Evolutionary conservation across 805 yeast species (phyloP).

Genomic region (Ogataea ramenticola): DNA sequence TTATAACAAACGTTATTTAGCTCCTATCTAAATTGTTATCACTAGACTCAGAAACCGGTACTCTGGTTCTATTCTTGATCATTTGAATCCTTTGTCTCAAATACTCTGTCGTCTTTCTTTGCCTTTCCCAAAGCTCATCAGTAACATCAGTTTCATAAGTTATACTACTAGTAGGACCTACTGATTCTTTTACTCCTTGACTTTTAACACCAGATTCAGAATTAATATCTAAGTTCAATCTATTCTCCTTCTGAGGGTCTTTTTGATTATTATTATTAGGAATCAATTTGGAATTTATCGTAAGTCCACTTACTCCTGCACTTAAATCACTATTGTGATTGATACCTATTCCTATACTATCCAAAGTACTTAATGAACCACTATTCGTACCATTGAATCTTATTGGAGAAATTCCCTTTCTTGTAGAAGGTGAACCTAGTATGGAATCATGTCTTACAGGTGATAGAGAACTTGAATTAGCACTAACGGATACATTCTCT

Average conservation of each 20-base stretch:
- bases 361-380: background rate
- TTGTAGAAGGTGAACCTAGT: background rate
- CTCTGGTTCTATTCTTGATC: conserved; percentile 59
- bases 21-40: too few species aligned
- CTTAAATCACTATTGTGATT: conserved; percentile 17
- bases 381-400: background rate
- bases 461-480: background rate
- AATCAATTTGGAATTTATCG: background rate
- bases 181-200: background rate
- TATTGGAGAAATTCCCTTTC: background rate
- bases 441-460: background rate
- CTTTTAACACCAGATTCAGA: background rate
- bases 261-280: background rate
- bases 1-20: too few species aligned
- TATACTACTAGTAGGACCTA: conserved; percentile 14
- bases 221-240: background rate
- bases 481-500: conserved; percentile 30
- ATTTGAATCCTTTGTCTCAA: conserved; percentile 81
- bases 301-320: conserved; percentile 24
- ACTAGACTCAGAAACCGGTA: too few species aligned
- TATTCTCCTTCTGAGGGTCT: conserved; percentile 16
- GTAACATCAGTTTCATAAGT: conserved; percentile 32
- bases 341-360: background rate
- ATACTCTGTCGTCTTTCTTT: conserved; percentile 83
- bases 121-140: conserved; percentile 79